phyloP scores from a whole-genome alignment of 129 eudicot genomes.

The Flaveria bidentis region DNA sequence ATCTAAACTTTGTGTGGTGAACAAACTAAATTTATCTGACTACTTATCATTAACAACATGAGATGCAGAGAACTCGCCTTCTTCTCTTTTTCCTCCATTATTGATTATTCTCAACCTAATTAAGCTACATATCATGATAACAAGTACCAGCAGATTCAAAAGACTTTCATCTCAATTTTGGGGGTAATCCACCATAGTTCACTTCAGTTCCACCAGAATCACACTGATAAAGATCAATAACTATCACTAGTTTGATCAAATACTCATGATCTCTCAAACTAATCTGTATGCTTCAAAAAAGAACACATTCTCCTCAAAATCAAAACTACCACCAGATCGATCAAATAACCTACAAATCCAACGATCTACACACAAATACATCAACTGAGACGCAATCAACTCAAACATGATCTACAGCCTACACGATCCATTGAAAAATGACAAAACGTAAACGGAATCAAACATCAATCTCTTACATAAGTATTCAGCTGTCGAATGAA shows the following conservation, averaged over 20 bases:
- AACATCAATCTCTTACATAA: slow-evolving; percentile 44
- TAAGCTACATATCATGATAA: slow-evolving; percentile 3
- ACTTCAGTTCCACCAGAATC: background rate
- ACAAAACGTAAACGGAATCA: slow-evolving; percentile 7
- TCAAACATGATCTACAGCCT: background rate
- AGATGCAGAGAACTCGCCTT: background rate
- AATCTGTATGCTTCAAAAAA: no score
- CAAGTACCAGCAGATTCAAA: slow-evolving; percentile 10
- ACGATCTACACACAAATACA: background rate
- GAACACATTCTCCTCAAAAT: no score
- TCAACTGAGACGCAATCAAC: slow-evolving; percentile 10
- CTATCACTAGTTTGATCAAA: slow-evolving; percentile 8
- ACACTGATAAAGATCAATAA: background rate
- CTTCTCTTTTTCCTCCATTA: slow-evolving; percentile 4
- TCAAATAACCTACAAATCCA: no score
- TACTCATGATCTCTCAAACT: background rate
- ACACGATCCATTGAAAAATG: background rate
- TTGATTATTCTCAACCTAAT: slow-evolving; percentile 9
- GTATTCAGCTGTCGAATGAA: slow-evolving; percentile 85
- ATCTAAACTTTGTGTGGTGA: background rate
- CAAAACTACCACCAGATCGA: no score
- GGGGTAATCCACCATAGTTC: background rate
- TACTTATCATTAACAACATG: background rate
- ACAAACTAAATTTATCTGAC: background rate
- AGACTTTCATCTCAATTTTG: background rate